Percentiles rank a stretch among this genome's conserved stretches.
Evolutionary conservation across 306 rosid genomes (phyloP).

Genomic region (Malus sieversii): DNA sequence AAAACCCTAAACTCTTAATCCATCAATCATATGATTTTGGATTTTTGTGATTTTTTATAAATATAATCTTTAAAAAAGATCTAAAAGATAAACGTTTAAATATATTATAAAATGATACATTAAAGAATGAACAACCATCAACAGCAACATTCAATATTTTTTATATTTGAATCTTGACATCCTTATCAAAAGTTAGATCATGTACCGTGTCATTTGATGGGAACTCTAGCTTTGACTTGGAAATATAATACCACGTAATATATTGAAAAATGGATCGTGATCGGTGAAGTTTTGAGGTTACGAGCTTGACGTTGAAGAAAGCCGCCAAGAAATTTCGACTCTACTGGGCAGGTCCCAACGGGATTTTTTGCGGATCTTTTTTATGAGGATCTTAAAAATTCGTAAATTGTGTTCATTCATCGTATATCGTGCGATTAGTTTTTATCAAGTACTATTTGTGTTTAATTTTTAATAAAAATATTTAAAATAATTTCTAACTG

Average conservation of each 20-base stretch:
- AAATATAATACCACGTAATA: background rate
- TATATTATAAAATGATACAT: no score
- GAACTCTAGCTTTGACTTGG: background rate
- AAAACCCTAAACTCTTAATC: no score
- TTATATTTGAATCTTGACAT: no score
- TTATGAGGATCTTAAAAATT: accelerated
- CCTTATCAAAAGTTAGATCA: background rate
- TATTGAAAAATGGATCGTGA: background rate
- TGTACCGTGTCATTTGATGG: background rate
- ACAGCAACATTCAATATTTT: no score
- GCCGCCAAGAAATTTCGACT: background rate
- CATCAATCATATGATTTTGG: accelerated
- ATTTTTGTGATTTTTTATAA: no score
- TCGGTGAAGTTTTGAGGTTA: background rate
- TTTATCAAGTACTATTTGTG: no score
- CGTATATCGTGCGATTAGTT: accelerated
- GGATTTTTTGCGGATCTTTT: no score
- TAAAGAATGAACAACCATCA: no score
- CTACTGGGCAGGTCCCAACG: no score
- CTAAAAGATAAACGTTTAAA: no score
- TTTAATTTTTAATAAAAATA: no score
- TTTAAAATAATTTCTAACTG: accelerated
- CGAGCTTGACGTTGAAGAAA: background rate
- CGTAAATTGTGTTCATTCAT: accelerated
- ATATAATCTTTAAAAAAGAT: no score